These are phyloP conservation scores for Fennellomyces sp. DNA, from an alignment of 371 early-diverging fungal genomes.

Conservation along the genomic window DNA sequence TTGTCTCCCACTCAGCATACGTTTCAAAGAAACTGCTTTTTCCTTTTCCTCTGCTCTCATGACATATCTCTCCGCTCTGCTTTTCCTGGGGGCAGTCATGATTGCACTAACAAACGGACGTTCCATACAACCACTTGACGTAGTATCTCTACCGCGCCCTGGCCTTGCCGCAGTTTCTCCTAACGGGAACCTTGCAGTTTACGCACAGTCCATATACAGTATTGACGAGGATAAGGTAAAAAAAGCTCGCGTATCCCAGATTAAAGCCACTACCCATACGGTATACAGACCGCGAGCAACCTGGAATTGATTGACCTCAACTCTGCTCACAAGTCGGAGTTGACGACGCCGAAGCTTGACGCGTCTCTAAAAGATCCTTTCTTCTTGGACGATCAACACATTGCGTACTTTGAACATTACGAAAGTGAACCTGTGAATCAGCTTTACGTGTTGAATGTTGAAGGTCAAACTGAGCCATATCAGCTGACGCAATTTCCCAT, in stretches of 20 bases:
- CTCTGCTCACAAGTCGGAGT: constrained; percentile 21
- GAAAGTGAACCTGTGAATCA: constrained; percentile 28
- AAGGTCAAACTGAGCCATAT: constrained; percentile 35
- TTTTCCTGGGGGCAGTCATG: too few species aligned
- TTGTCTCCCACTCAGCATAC: too few species aligned
- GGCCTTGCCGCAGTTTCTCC: constrained; percentile 48
- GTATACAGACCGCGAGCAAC: constrained; percentile 48
- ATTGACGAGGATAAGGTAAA: constrained; percentile 46
- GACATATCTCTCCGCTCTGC: too few species aligned
- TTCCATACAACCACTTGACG: constrained; percentile 34
- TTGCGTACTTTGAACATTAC: constrained; percentile 52
- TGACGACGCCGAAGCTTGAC: constrained; percentile 46
- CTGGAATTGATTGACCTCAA: constrained; percentile 46
- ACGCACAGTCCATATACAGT: constrained; percentile 51
- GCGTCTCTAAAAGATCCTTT: constrained; percentile 51
- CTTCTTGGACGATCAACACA: constrained; percentile 53
- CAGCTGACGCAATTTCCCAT: constrained; percentile 55
- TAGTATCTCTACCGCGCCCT: constrained; percentile 58
- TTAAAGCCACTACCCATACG: too few species aligned
- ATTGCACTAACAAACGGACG: too few species aligned
- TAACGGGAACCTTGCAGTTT: constrained; percentile 51
- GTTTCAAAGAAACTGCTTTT: too few species aligned
- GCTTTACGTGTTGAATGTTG: constrained; percentile 44
- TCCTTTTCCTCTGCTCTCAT: too few species aligned
- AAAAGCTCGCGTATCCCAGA: too few species aligned